Evolutionary conservation across 176 grass and related monocot species (phyloP), one percentile per base, ranked within the genome.

Genomic region (Cenchrus fungigraminus): DNA sequence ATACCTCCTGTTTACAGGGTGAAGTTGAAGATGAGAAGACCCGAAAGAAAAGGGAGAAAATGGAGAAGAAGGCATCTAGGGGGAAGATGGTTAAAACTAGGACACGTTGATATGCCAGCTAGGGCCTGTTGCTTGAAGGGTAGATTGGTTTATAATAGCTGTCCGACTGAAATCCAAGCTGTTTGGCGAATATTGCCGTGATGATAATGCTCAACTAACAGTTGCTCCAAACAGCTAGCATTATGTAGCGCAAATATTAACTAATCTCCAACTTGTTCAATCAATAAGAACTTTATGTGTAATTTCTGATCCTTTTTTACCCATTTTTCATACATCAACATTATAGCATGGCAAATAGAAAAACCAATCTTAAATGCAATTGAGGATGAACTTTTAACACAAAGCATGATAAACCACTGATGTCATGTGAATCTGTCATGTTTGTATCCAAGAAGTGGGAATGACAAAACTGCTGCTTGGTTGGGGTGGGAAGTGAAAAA

Each of bases 21-120:
- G 93, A 86, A 54, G 77, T 83, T 12, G 96, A 98, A 86, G 96
- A 98, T 92, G 96, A 98, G 65, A 99, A 97, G 72, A 79, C 87
- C 22, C 82, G 91, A 57, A 99, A 96, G 84, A 99, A 99, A 83
- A 94, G 94, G 51, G 97, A 94, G 79, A 99, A 96, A 79, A 96
- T 94, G 93, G 93, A 96, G 88, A 96, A 89, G 90, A 99, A 91
- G 76, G 97, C 91, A 43, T 94, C 91, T 77, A 96, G 91, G 68
- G 91, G 88, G 75, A 96, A 96, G 89, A 87, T 96, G 86, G 85
- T 95, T 20, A 99, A 92, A 89, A 79, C 91, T 42, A 94, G 91
- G 84, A 80, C 40, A 19, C 86, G 91, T 63, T 96, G 71, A 96
- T 91, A 60, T 84, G 65, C 28, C 68, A 61, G 42, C 13, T 66